Conservation (phyloP, 2,329 filamentous ascomycete species). For the Orbilia oligospora region DNA sequence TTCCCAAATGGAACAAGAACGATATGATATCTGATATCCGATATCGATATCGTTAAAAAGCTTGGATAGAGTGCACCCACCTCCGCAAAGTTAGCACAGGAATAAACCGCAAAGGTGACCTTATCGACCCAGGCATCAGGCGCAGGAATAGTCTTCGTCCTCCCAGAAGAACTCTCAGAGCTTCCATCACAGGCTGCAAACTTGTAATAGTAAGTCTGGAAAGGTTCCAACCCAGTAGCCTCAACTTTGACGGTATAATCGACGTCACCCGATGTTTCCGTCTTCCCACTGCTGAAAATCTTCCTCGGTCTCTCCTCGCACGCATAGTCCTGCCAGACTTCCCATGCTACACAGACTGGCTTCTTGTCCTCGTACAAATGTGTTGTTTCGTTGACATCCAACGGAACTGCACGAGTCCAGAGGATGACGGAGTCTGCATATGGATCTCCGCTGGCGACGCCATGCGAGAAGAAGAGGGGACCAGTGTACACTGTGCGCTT, state of each 20-base stretch:
- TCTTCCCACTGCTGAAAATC: slow-evolving; percentile 73
- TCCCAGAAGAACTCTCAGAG: slow-evolving; percentile 65
- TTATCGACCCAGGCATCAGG: slow-evolving; percentile 64
- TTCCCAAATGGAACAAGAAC: slow-evolving; percentile 32
- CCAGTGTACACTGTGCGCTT: slow-evolving; percentile 57
- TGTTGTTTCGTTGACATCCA: slow-evolving; percentile 66
- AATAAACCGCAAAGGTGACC: slow-evolving; percentile 66
- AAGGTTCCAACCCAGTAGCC: slow-evolving; percentile 64
- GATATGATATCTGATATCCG: slow-evolving; percentile 28
- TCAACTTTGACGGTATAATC: slow-evolving; percentile 74
- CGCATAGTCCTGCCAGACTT: slow-evolving; percentile 71
- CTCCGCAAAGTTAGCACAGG: slow-evolving; percentile 66
- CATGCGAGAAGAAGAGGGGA: slow-evolving; percentile 49
- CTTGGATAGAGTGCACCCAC: slow-evolving; percentile 45
- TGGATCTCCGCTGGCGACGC: slow-evolving; percentile 69
- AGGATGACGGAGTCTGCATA: slow-evolving; percentile 74
- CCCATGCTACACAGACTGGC: slow-evolving; percentile 78
- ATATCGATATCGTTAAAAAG: slow-evolving; percentile 48
- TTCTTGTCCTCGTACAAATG: slow-evolving; percentile 71
- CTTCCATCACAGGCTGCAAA: slow-evolving; percentile 64
- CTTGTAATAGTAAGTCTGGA: slow-evolving; percentile 66
- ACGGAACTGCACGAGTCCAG: slow-evolving; percentile 68
- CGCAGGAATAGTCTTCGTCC: slow-evolving; percentile 66
- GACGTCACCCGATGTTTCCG: slow-evolving; percentile 79
- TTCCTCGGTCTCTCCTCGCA: slow-evolving; percentile 65